These are phyloP conservation scores for Rosellinia necatrix DNA, from an alignment of 2,329 filamentous ascomycete species.

Conservation along the genomic window DNA sequence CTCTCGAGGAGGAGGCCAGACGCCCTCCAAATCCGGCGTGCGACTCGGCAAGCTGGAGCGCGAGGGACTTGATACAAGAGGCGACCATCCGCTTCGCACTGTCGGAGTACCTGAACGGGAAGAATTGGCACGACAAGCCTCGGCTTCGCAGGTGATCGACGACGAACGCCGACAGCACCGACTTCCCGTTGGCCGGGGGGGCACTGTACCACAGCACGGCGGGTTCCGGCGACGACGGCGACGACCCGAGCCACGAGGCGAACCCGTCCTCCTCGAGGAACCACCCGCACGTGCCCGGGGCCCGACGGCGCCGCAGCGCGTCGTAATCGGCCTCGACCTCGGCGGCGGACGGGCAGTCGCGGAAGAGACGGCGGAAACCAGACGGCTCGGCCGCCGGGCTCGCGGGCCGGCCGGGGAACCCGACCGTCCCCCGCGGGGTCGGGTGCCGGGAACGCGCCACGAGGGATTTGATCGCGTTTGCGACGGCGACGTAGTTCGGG, in stretches of 20 bases:
- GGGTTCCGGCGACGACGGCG: neutral
- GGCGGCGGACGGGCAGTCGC: neutral
- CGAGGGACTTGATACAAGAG: constrained; percentile 1
- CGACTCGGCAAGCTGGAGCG: constrained; percentile 5
- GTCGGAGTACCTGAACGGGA: constrained; percentile 19
- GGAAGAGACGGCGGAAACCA: constrained; percentile 6
- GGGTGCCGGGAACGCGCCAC: neutral
- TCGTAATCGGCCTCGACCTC: constrained; percentile 13
- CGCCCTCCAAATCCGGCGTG: neutral
- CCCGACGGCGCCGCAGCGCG: neutral
- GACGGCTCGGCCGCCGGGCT: neutral
- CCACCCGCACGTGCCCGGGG: constrained; percentile 20
- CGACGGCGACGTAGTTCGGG: constrained; percentile 27
- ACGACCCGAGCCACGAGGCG: neutral
- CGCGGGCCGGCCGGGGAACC: neutral
- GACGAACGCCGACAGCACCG: constrained; percentile 22
- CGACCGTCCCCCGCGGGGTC: neutral
- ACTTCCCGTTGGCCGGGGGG: constrained; percentile 24
- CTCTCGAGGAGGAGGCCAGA: constrained; percentile 3
- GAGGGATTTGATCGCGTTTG: constrained; percentile 13
- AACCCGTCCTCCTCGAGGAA: constrained; percentile 15
- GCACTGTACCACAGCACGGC: constrained; percentile 20
- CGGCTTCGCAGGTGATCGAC: constrained; percentile 12
- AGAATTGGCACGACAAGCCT: constrained; percentile 16
- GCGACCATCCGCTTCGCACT: constrained; percentile 13